phyloP scores from a whole-genome alignment of 345 rosid species.

The Rhizophora mangle region DNA sequence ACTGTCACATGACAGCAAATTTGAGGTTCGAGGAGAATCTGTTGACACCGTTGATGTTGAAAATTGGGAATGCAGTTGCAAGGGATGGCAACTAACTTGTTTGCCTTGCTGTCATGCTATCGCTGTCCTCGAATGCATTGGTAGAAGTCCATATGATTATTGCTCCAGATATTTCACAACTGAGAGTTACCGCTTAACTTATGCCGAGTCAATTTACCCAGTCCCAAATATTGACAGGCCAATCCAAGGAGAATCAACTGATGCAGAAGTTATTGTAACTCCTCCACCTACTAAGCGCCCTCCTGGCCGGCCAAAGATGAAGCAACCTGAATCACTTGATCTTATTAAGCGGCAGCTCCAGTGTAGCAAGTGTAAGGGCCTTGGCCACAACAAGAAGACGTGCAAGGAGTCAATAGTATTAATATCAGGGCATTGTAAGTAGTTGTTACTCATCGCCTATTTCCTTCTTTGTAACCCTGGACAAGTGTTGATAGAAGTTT shows the following conservation, averaged over 20 bases:
- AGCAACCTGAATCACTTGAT: conserved; percentile 58
- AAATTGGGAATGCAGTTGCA: conserved; percentile 78
- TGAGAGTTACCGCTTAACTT: conserved; percentile 50
- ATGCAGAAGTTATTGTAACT: conserved; percentile 49
- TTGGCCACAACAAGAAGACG: conserved; percentile 92
- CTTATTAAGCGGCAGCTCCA: conserved; percentile 84
- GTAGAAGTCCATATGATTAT: conserved; percentile 65
- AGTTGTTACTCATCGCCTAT: conserved; percentile 24
- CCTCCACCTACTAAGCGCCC: conserved; percentile 86
- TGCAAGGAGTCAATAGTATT: conserved; percentile 55
- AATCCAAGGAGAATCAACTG: conserved; percentile 37
- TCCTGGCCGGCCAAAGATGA: conserved; percentile 80
- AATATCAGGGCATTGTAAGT: conserved; percentile 22
- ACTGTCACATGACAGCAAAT: conserved; percentile 43
- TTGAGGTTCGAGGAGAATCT: conserved; percentile 71
- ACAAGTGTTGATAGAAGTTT: conserved; percentile 12
- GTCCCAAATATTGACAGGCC: conserved; percentile 72
- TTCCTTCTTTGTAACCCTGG: conserved; percentile 12
- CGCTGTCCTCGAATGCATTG: conserved; percentile 56
- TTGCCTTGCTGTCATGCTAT: conserved; percentile 85
- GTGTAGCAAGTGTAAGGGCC: conserved; percentile 96
- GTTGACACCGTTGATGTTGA: conserved; percentile 57
- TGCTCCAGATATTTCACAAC: conserved; percentile 67
- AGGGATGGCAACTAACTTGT: conserved; percentile 66
- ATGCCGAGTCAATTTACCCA: conserved; percentile 66